Evolutionary conservation across 2,329 filamentous ascomycete genomes (phyloP).

Genomic region (Neonectria hederae): DNA sequence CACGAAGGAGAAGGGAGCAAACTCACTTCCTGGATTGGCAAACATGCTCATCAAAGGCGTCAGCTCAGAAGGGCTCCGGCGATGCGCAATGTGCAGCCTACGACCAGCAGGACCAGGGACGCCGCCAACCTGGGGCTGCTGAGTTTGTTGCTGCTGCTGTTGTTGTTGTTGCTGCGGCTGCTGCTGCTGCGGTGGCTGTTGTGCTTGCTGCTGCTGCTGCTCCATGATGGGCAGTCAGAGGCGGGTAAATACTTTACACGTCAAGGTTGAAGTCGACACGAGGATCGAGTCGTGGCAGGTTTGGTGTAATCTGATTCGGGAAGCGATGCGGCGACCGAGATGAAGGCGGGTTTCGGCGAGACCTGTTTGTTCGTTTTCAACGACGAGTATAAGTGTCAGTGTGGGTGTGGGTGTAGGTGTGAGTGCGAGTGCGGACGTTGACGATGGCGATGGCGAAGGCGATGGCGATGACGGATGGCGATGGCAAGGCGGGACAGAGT

Average conservation of each 20-base stretch:
- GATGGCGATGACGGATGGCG: constrained; percentile 42
- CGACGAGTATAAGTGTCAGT: constrained; percentile 17
- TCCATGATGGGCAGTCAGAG: constrained; percentile 67
- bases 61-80: constrained; percentile 95
- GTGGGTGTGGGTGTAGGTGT: background rate
- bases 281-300: constrained; percentile 33
- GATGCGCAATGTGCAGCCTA: constrained; percentile 95
- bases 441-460: constrained; percentile 40
- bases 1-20: constrained; percentile 20
- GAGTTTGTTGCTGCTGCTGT: constrained; percentile 58
- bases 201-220: constrained; percentile 47
- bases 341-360: constrained; percentile 36
- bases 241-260: constrained; percentile 46
- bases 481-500: constrained; percentile 46
- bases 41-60: constrained; percentile 98
- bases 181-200: constrained; percentile 25
- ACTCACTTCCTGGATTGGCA: constrained; percentile 71
- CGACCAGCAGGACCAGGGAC: constrained; percentile 82
- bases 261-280: constrained; percentile 48
- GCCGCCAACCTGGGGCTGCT: constrained; percentile 63
- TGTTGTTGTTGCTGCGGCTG: constrained; percentile 63
- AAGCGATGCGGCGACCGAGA: constrained; percentile 37
- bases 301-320: constrained; percentile 35
- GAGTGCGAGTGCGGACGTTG: constrained; percentile 29
- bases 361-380: constrained; percentile 30